Evolutionary conservation across 1,139 yeast genomes (phyloP).

Genomic region (Candida sanyaensis): DNA sequence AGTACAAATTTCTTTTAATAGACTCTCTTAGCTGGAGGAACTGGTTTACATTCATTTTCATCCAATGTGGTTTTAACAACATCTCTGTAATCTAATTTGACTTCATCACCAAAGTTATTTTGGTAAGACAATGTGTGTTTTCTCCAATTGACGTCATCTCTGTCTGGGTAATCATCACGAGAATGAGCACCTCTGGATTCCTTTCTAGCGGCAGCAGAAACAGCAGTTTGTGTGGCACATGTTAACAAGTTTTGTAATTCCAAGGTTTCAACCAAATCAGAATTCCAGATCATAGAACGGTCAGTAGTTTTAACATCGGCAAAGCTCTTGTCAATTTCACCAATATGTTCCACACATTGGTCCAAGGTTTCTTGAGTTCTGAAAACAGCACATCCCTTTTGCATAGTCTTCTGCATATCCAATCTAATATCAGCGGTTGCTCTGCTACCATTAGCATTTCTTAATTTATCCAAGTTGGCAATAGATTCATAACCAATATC

Average conservation of each 20-base stretch:
- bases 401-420: constrained; percentile 96
- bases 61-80: constrained; percentile 86
- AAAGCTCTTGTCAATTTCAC: constrained; percentile 72
- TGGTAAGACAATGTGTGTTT: constrained; percentile 97
- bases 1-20: constrained; percentile 45
- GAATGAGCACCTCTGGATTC: constrained; percentile 99
- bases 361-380: constrained; percentile 92
- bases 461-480: constrained; percentile 83
- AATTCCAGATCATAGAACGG: constrained; percentile 98
- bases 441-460: constrained; percentile 82
- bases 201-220: constrained; percentile 90
- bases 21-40: constrained; percentile 96
- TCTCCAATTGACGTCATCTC: constrained; percentile 98
- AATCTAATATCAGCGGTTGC: constrained; percentile 88
- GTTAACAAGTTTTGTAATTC: constrained; percentile 96
- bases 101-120: constrained; percentile 65
- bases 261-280: constrained; percentile 93
- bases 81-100: constrained; percentile 79
- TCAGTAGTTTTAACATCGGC: constrained; percentile 78
- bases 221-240: constrained; percentile 96
- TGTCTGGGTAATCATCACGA: constrained; percentile 93
- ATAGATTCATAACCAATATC: constrained; percentile 89
- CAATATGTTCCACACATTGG: constrained; percentile 83
- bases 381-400: constrained; percentile 95
- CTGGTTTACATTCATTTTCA: constrained; percentile 89